Percentiles rank a stretch among this genome's conserved stretches.
phyloP scores from a whole-genome alignment of 352 stramenopile species.

The Phytophthora rubi region DNA sequence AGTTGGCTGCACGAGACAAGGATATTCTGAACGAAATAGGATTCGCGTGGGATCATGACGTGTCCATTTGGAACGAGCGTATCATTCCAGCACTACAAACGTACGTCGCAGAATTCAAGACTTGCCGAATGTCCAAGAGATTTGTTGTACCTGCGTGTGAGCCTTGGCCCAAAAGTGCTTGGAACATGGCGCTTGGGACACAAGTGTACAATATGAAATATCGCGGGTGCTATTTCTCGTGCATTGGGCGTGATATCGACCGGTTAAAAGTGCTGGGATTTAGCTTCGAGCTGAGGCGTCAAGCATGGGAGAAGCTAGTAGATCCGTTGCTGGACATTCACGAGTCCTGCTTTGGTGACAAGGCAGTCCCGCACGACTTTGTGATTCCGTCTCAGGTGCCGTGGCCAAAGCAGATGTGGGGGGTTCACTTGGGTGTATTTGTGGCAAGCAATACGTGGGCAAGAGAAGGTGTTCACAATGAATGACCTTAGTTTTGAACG shows the following conservation, averaged over 20 bases:
- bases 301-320: slow-evolving; percentile 1
- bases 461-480: too few species aligned
- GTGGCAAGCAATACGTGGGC: background rate
- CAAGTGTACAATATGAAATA: slow-evolving; percentile 26
- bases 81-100: background rate
- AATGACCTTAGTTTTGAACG: too few species aligned
- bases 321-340: background rate
- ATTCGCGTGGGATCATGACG: background rate
- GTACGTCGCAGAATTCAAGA: background rate
- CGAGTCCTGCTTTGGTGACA: background rate
- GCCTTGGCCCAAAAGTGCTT: slow-evolving; percentile 8
- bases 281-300: slow-evolving; percentile 14
- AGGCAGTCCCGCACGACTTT: slow-evolving; percentile 37
- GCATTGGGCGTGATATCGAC: slow-evolving; percentile 29
- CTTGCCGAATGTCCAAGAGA: background rate
- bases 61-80: background rate
- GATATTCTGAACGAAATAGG: background rate
- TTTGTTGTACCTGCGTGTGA: background rate
- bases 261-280: slow-evolving; percentile 33
- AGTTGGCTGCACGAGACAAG: background rate
- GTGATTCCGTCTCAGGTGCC: background rate
- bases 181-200: slow-evolving; percentile 32
- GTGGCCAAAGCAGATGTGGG: slow-evolving; percentile 42
- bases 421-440: slow-evolving; percentile 14
- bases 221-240: slow-evolving; percentile 36